phyloP scores from a whole-genome alignment of 2,329 filamentous ascomycete species.

The Pseudogymnoascus sp. region DNA sequence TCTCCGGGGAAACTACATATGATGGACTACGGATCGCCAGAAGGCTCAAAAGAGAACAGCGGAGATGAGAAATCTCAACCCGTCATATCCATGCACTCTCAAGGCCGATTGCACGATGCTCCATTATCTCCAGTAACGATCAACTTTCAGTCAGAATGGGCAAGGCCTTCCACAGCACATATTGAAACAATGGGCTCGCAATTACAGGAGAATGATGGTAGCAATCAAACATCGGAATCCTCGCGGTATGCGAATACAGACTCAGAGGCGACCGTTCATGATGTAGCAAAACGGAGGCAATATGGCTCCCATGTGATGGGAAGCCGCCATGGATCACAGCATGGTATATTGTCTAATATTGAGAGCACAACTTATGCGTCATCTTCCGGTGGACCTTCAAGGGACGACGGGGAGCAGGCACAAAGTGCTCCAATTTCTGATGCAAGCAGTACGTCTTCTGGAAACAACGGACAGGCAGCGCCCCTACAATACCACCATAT shows the following conservation, averaged over 20 bases:
- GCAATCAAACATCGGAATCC: neutral
- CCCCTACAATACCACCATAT: conserved; percentile 54
- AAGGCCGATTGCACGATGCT: conserved; percentile 37
- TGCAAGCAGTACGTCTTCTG: conserved; percentile 11
- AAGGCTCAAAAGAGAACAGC: neutral
- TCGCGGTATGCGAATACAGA: conserved; percentile 14
- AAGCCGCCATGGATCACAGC: conserved; percentile 1
- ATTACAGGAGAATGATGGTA: conserved; percentile 12
- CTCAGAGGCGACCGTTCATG: conserved; percentile 9
- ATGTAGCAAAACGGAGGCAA: conserved; percentile 6
- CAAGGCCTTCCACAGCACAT: conserved; percentile 42
- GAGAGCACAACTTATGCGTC: conserved; percentile 17
- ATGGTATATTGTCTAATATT: neutral
- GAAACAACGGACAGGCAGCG: conserved; percentile 26
- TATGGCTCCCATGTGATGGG: neutral
- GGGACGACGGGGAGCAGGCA: conserved; percentile 1
- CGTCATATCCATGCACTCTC: conserved; percentile 17
- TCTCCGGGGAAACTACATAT: neutral
- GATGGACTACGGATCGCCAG: neutral
- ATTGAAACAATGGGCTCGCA: conserved; percentile 33
- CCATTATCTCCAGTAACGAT: conserved; percentile 50
- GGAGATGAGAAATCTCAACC: neutral
- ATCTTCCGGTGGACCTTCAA: conserved; percentile 8
- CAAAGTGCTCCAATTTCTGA: neutral
- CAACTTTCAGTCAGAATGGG: conserved; percentile 46